Percentiles rank a stretch among this genome's conserved stretches.
Conservation (phyloP, 768 basidiomycete species). For the Auricularia heimuer region DNA sequence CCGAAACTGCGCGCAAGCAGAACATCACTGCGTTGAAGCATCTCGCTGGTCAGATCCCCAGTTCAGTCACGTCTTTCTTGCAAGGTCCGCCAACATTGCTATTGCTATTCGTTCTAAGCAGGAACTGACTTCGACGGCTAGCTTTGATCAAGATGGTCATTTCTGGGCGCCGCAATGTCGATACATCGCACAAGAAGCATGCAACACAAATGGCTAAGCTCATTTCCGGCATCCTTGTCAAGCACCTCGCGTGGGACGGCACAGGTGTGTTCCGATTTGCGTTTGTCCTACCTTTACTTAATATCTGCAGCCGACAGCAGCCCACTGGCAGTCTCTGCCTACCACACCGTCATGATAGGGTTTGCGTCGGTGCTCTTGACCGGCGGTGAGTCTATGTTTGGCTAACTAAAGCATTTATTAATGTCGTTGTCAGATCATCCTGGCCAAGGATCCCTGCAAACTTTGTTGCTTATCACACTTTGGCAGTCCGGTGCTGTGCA, state of each 20-base stretch:
- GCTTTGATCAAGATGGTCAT: conserved; percentile 78
- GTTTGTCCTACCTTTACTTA: background rate
- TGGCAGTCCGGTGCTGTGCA: conserved; percentile 63
- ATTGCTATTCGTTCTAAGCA: background rate
- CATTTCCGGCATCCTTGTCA: conserved; percentile 62
- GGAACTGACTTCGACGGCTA: conserved; percentile 20
- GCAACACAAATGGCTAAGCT: conserved; percentile 58
- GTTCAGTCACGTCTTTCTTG: conserved; percentile 70
- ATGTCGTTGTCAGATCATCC: conserved; percentile 52
- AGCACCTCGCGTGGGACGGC: conserved; percentile 49
- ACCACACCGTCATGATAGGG: conserved; percentile 46
- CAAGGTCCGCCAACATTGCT: conserved; percentile 46
- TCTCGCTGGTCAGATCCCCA: conserved; percentile 67
- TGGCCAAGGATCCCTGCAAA: conserved; percentile 64
- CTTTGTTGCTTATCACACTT: conserved; percentile 69
- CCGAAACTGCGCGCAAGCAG: conserved; percentile 35
- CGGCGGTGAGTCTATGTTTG: conserved; percentile 38
- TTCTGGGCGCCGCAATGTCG: conserved; percentile 67
- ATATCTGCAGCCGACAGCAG: conserved; percentile 4
- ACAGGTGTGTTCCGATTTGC: conserved; percentile 36
- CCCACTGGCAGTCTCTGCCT: conserved; percentile 33
- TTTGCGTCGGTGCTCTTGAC: conserved; percentile 42
- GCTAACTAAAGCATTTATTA: background rate
- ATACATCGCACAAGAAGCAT: conserved; percentile 66
- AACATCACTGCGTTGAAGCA: conserved; percentile 75